These are phyloP conservation scores for Pyrus hybrid DNA, from an alignment of 331 rosid genomes.

Conservation along the genomic window DNA sequence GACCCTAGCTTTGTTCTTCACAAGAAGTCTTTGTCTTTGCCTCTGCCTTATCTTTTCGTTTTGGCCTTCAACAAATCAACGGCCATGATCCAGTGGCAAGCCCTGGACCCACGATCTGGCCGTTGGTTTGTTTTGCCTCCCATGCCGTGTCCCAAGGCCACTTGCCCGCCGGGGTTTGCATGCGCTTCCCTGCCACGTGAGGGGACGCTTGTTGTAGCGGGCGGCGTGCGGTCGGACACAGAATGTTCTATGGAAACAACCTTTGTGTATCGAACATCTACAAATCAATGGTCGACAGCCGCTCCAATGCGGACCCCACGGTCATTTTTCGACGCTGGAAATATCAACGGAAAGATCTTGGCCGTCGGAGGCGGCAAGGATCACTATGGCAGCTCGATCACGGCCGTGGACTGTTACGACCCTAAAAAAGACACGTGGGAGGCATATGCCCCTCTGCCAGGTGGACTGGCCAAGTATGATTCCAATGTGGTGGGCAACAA, in stretches of 20 bases:
- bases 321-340: constrained; percentile 20
- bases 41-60: constrained; percentile 39
- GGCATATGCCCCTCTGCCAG: background rate
- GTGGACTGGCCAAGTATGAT: constrained; percentile 14
- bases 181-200: constrained; percentile 40
- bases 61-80: constrained; percentile 32
- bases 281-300: constrained; percentile 36
- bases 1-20: constrained; percentile 22
- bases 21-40: constrained; percentile 24
- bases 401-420: constrained; percentile 26
- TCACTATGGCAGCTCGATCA: background rate
- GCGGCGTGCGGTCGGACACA: constrained; percentile 13
- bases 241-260: constrained; percentile 9
- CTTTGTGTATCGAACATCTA: constrained; percentile 25
- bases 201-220: constrained; percentile 43
- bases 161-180: constrained; percentile 8
- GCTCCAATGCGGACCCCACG: constrained; percentile 7
- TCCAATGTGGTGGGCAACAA: constrained; percentile 26
- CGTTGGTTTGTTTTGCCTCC: constrained; percentile 55
- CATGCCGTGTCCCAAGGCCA: constrained; percentile 22
- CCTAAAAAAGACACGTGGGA: constrained; percentile 39
- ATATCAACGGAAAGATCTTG: constrained; percentile 27
- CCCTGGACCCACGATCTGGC: constrained; percentile 49
- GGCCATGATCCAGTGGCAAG: constrained; percentile 44
- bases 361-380: constrained; percentile 19